Evolutionary conservation across 805 yeast genomes (phyloP), one percentile per base, ranked within the genome.

Genomic region (Maudiozyma bulderi): DNA sequence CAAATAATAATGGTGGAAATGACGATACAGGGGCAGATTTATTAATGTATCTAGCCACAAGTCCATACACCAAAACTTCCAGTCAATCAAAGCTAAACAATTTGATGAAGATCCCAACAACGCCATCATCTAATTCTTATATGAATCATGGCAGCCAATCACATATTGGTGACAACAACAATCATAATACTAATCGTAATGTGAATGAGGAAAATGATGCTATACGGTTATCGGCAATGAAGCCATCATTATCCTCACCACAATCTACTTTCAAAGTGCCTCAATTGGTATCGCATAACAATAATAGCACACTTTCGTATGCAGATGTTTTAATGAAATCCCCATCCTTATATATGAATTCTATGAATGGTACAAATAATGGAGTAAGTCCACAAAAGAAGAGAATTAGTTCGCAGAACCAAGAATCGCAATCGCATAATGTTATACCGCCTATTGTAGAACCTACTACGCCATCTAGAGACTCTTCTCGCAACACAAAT

Each of bases 21-120:
- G 59, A 61, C 48, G 67, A 61, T 31, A 53, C 59, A 11, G 70
- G 67, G 11, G 69, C 69, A 10, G 70, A 66, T 51, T 45, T 66
- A 35, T 54, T 66, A 39, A 62, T 66, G 64, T 66, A 65, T 47
- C 48, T 66, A 14, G 70, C 70, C 1, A 61, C 69, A 37, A 61
- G 67, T 37, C 70, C 70, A 2, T 64, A 62, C 51, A 55, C 57
- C 1, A 46, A 28, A 9, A 14, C 38, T 9, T 33, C 35, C 7
- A 14, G 31, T 32, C 33, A 41, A 30, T 13, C 13, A 7, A 33
- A 35, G 15, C 43, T 38, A 26, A 43, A 26, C 30, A 15, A 28
- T 14, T 15, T 35, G 7, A 40, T 45, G 40, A 54, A 50, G 31
- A 50, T 56, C 9, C 66, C 65, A 9, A 52, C 60, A 4, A 63